Evolutionary conservation across 306 rosid species (phyloP), one percentile per base, ranked within the genome.

Genomic region (Glycine tomentella): DNA sequence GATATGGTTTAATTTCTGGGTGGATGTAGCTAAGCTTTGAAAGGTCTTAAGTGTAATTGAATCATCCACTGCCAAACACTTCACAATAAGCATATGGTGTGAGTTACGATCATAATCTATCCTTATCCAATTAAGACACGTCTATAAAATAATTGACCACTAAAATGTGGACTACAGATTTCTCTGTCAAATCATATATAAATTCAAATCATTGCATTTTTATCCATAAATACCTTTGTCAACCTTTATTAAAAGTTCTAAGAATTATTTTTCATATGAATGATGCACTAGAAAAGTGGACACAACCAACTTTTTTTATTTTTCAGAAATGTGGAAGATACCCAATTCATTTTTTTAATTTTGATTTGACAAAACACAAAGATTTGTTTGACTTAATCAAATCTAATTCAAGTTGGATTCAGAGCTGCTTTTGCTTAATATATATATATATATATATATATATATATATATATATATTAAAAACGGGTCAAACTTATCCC

Each of bases 401-500:
- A 69, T 57, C 68, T 50, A 45, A 49, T 62, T 44, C 17, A 61
- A 82, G 71, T 63, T 77, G 46, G 70, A 25, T 51, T 5, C 59
- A 42, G 74, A 58, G 38, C 12, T 76, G 13, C 51, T 82, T 17
- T 36, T 3, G 3, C 40, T 25, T 25, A 0, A 25, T 25, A 25
- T 25, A 25, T 25, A 25, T 25, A 3, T 50, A n/a, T 31, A 9
- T 36, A 44, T 25, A 25, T 25, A 25, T 25, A 25, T 25, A 25
- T 25, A 3, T 50, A n/a, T 31, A 9, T 36, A 44, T 34, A 13
- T 3, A 49, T 0, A 50, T 36, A 16, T 38, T 17, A 46, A 68
- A 57, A 76, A 20, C 51, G 9, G 64, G 82, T 77, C 69, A 76
- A 69, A 82, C 13, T 38, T 33, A n/a, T n/a, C 86, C 4, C 52